Evolutionary conservation across 495 filamentous ascomycete species (phyloP).

Genomic region (Tuber calosporum): DNA sequence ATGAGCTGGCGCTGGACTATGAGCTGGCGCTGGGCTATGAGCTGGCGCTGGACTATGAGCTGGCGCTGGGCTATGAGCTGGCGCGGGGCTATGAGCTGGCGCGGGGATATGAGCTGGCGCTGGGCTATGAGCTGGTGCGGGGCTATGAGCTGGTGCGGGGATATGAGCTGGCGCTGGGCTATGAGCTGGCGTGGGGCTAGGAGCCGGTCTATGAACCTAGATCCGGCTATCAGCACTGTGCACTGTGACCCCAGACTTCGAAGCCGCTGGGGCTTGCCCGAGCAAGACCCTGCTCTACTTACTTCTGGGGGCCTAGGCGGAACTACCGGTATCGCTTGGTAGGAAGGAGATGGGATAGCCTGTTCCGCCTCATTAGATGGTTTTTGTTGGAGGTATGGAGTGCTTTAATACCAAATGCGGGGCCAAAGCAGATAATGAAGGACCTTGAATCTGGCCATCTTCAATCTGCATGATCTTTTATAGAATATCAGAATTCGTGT

Average conservation of each 20-base stretch:
- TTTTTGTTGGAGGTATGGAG: not conserved
- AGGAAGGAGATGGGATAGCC: not conserved
- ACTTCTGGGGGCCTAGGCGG: not conserved
- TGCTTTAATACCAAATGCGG: not conserved
- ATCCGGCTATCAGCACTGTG: not conserved
- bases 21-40: too few species aligned
- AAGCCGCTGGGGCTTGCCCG: not conserved
- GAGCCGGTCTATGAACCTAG: not conserved
- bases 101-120: too few species aligned
- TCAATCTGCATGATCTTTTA: slow-evolving; percentile 13
- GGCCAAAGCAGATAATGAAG: not conserved
- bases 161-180: too few species aligned
- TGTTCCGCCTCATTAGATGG: not conserved
- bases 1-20: too few species aligned
- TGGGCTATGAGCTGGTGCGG: too few species aligned
- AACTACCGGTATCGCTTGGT: too few species aligned
- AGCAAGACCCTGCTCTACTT: not conserved
- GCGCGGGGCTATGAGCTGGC: too few species aligned
- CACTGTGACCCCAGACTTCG: not conserved
- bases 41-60: too few species aligned
- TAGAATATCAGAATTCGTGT: not conserved
- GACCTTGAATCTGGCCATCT: slow-evolving; percentile 20
- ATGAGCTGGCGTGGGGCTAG: too few species aligned
- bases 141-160: too few species aligned
- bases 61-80: too few species aligned